Base-by-base conservation (phyloP, 2,329 filamentous ascomycete species). In the Nothomitra cinnamomea region DNA sequence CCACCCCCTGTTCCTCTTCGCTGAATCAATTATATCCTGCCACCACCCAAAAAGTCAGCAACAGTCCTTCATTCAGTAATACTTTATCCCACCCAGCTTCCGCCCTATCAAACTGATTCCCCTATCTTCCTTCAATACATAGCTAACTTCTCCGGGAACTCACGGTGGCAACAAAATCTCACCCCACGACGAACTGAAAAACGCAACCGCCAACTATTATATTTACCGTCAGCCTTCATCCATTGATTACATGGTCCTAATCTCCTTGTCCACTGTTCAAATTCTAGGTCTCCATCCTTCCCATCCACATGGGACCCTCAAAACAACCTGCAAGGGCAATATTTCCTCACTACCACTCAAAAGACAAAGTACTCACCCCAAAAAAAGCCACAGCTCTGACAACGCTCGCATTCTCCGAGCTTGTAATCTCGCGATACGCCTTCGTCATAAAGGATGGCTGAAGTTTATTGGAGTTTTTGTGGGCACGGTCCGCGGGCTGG, bases 131-230 rank as follows among this genome's bases (percentile, higher is more conserved):
- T 32, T 32, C 28, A 4, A 48, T 25, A 13, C 7, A 21, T 25
- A 17, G 12, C 15, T 15, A 1, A 28, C 15, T 15, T 15, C n/a
- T n/a, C 8, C 2, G 19, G 13, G 6, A 13, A 61, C 68, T 66
- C 66, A 75, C 65, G 70, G 68, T 49, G 72, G 71, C 8, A 73
- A 63, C 4, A 76, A 61, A 53, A 73, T 64, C 64, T 76, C 73
- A 58, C 68, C 69, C 70, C 71, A 75, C 65, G 70, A 73, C 63
- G 71, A 74, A 61, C 72, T 68, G 45, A 76, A 59, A 60, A 76
- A 76, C 5, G 72, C 67, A 38, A 76, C 72, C 55, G 72, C 72
- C 52, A 70, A 67, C 72, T 75, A 54, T n/a, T n/a, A n/a, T n/a
- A n/a, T n/a, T n/a, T n/a, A n/a, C n/a, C n/a, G n/a, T n/a, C n/a